Evolutionary conservation across 345 rosid genomes (phyloP), one percentile per base, ranked within the genome.

Genomic region (Acer saccharum): DNA sequence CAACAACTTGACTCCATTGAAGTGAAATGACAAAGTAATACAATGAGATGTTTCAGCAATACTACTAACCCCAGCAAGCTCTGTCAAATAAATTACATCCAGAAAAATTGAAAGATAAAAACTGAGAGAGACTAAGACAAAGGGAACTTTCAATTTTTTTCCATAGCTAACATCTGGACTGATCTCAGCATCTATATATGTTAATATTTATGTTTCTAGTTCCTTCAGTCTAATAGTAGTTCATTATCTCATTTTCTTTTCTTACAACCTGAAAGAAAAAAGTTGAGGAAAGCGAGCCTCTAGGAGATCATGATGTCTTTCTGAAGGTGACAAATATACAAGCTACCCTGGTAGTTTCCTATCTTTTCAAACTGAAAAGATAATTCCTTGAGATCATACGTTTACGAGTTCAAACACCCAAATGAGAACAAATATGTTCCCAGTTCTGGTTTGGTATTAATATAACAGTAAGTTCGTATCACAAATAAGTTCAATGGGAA

Each of bases 401-500:
- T 46, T 46, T 46, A 46, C 13, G 10, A 46, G 50, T 46, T 46
- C 50, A 46, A 46, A 46, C 50, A 10, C 12, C 50, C 50, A 63
- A 63, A 63, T 63, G 39, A 63, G 67, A 63, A 10, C 32, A 23
- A 63, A 27, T 32, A 23, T 27, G 65, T 63, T 62, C 11, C 16
- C 14, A 63, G 67, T 27, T 63, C 41, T 17, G 29, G 29, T 63
- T 25, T 25, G 27, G 16, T 63, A 25, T 5, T 12, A 27, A 25
- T 27, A 25, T 23, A 23, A 12, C 16, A 63, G 13, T 11, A 27
- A 1, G 67, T 21, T 63, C 64, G 39, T 43, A 23, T 23, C 13
- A 72, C 17, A 74, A 43, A 50, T 23, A 39, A 80, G 35, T 25
- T 75, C 50, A 55, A 25, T 27, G 7, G 48, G 69, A 74, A 16